Evolutionary conservation across 345 rosid species (phyloP).

Genomic region (Hibiscus trionum): DNA sequence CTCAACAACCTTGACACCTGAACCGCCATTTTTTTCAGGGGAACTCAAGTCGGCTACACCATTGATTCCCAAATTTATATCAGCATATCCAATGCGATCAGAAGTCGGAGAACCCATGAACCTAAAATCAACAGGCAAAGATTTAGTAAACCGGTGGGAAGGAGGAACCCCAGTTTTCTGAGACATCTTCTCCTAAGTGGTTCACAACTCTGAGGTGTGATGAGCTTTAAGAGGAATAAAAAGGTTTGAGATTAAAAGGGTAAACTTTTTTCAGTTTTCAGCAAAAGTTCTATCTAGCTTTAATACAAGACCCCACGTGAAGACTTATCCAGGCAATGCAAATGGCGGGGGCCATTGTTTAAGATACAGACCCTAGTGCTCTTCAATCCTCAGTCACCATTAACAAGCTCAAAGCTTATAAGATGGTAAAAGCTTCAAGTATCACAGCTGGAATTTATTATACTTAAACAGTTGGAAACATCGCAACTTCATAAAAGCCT

Average conservation of each 20-base stretch:
- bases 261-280: constrained; percentile 30
- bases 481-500: not conserved
- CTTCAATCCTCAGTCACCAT: constrained; percentile 31
- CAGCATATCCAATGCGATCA: constrained; percentile 28
- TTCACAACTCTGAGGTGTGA: constrained; percentile 25
- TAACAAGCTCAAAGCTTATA: constrained; percentile 24
- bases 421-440: constrained; percentile 15
- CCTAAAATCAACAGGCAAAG: constrained; percentile 63
- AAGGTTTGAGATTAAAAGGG: constrained; percentile 22
- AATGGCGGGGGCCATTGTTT: constrained; percentile 63
- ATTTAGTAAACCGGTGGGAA: constrained; percentile 54
- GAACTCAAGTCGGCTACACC: constrained; percentile 18
- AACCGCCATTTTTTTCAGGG: constrained; percentile 40
- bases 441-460: constrained; percentile 1
- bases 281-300: constrained; percentile 33
- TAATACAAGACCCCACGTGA: constrained; percentile 44
- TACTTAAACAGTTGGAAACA: constrained; percentile 2
- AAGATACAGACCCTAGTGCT: constrained; percentile 40
- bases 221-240: constrained; percentile 22
- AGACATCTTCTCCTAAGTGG: constrained; percentile 36
- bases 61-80: constrained; percentile 14
- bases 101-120: constrained; percentile 42
- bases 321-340: constrained; percentile 30
- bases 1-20: constrained; percentile 28
- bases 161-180: constrained; percentile 39